Evolutionary conservation across 2,329 filamentous ascomycete genomes (phyloP).

Genomic region (Plectosphaerella sp.): DNA sequence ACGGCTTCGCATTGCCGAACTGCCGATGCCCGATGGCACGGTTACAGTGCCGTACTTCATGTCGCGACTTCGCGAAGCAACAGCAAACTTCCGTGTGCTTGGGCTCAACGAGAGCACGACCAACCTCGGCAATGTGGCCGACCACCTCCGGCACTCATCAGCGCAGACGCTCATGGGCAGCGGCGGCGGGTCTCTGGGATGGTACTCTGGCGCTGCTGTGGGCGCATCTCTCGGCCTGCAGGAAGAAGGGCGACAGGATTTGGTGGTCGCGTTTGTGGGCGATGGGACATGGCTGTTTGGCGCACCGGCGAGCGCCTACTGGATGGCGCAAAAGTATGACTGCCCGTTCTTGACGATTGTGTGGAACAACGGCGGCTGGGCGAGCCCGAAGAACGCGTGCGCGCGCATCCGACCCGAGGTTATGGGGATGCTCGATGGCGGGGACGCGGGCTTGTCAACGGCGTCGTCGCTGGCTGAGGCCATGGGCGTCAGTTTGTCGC

Average conservation of each 20-base stretch:
- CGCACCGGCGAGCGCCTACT: constrained; percentile 12
- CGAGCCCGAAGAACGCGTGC: constrained; percentile 11
- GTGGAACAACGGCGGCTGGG: constrained; percentile 16
- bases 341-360: constrained; percentile 13
- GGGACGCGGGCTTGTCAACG: too few relatives aligned
- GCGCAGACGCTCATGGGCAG: constrained; percentile 22
- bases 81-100: constrained; percentile 56
- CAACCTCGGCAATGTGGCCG: constrained; percentile 37
- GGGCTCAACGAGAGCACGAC: constrained; percentile 59
- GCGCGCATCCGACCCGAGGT: constrained; percentile 13
- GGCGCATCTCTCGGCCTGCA: constrained; percentile 19
- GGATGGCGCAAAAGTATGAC: constrained; percentile 12
- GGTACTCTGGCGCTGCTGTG: constrained; percentile 26
- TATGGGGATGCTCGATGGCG: background rate
- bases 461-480: constrained; percentile 8
- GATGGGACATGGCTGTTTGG: constrained; percentile 15
- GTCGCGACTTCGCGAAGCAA: constrained; percentile 43
- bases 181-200: constrained; percentile 25
- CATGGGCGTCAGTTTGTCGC: constrained; percentile 11
- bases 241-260: constrained; percentile 1
- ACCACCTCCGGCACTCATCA: constrained; percentile 53
- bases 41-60: constrained; percentile 51
- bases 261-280: constrained; percentile 11
- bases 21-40: constrained; percentile 41
- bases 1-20: constrained; percentile 36